Percentiles rank a stretch among this genome's conserved stretches.
Evolutionary conservation across 2,329 filamentous ascomycete genomes (phyloP).

Genomic region (Geoglossum cookeanum): DNA sequence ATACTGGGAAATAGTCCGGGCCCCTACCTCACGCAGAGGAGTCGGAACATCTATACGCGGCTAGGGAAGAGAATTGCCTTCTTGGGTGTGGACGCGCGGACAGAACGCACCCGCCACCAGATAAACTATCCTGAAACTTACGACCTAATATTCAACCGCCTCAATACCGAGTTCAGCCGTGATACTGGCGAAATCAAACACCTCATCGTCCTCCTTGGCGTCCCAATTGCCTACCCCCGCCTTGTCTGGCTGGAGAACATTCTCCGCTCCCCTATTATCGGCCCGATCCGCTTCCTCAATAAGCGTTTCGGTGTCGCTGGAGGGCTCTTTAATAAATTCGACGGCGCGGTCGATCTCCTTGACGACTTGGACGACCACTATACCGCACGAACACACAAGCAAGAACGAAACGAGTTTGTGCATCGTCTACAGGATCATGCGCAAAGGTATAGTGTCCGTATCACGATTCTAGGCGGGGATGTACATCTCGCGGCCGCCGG

Average conservation of each 20-base stretch:
- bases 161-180: constrained; percentile 31
- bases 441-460: constrained; percentile 33
- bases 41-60: constrained; percentile 41
- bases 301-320: constrained; percentile 76
- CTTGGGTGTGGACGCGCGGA: constrained; percentile 38
- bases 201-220: constrained; percentile 42
- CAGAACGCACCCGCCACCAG: constrained; percentile 58
- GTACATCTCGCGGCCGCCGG: constrained; percentile 44
- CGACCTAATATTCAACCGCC: constrained; percentile 37
- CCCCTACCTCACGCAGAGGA: constrained; percentile 43
- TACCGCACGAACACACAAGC: constrained; percentile 79
- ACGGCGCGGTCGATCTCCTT: constrained; percentile 50
- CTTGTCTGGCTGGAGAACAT: constrained; percentile 96
- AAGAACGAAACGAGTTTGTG: constrained; percentile 59
- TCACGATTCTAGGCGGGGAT: constrained; percentile 44
- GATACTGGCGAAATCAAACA: constrained; percentile 39
- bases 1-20: constrained; percentile 59
- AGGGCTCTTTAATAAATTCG: constrained; percentile 80
- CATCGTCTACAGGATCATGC: constrained; percentile 41
- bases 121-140: constrained; percentile 65
- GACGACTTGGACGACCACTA: constrained; percentile 56
- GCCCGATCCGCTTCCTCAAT: constrained; percentile 74
- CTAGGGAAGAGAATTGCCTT: constrained; percentile 46
- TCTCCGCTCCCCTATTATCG: constrained; percentile 67
- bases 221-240: constrained; percentile 52